Percentiles rank a stretch among this genome's conserved stretches.
These are phyloP conservation scores for Furcasterigmium furcatum DNA, from an alignment of 2,329 filamentous ascomycete species.

Conservation along the genomic window DNA sequence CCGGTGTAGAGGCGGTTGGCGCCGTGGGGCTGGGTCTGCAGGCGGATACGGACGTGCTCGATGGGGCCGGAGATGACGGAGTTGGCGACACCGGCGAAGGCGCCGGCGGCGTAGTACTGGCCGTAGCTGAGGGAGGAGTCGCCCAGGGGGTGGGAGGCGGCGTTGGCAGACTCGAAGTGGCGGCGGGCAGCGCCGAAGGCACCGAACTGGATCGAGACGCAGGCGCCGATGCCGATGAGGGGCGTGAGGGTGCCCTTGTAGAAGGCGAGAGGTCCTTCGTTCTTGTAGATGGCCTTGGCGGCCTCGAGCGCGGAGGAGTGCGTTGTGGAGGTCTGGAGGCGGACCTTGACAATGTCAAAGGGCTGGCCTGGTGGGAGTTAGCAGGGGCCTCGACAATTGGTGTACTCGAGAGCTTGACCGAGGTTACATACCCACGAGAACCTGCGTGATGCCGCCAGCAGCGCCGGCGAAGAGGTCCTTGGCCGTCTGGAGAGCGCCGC, in stretches of 20 bases:
- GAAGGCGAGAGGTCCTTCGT: constrained; percentile 87
- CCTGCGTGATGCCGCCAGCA: constrained; percentile 88
- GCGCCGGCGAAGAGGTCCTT: constrained; percentile 94
- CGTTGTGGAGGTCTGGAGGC: constrained; percentile 82
- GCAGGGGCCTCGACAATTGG: not conserved
- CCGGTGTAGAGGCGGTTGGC: constrained; percentile 74
- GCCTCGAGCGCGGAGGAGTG: constrained; percentile 80
- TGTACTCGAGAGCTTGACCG: not conserved
- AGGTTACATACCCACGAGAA: constrained; percentile 74
- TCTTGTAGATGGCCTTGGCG: constrained; percentile 78
- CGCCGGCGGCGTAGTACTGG: constrained; percentile 88
- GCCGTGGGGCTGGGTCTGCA: constrained; percentile 95
- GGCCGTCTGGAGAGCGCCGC: constrained; percentile 54
- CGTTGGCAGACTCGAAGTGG: constrained; percentile 75
- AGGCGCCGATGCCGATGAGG: constrained; percentile 92
- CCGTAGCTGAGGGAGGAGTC: constrained; percentile 64
- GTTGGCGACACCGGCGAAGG: constrained; percentile 91
- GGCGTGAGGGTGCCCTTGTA: constrained; percentile 98
- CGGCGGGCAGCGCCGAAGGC: constrained; percentile 92
- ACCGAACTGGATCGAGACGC: constrained; percentile 97
- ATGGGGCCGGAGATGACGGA: constrained; percentile 85
- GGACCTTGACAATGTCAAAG: constrained; percentile 95
- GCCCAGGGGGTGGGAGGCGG: constrained; percentile 51
- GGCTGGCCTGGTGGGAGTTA: constrained; percentile 52
- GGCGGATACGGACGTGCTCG: constrained; percentile 92